Evolutionary conservation across 768 basidiomycete species (phyloP), one percentile per base, ranked within the genome.

Genomic region (Baorangia bicolor): DNA sequence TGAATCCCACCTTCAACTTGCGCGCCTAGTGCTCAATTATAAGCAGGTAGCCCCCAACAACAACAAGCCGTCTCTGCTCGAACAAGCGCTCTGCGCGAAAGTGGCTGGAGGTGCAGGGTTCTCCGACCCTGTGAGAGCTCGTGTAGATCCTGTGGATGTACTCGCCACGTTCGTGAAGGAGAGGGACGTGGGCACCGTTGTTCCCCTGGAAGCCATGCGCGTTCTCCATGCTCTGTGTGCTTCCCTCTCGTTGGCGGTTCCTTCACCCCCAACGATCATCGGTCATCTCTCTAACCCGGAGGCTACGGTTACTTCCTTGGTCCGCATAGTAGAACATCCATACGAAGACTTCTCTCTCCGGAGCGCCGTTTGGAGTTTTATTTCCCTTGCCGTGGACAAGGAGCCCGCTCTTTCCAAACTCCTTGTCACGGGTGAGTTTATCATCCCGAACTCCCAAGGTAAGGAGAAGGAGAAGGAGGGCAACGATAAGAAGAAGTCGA

Each of bases 351-450:
- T 86, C 20, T 66, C 78, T 9, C 78, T 92, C 31, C 85, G 89
- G 20, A 86, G 81, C 47, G 81, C 88, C 0, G 83, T 91, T 6
- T 98, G 95, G 94, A 82, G 81, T 58, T 88, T 96, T 59, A 85
- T 96, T 37, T 74, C 89, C 0, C 77, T 91, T 18, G 87, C 90
- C 2, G 84, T 95, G 14, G 86, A 91, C 62, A 88, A 87, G 57
- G 93, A 94, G 66, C 93, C 95, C 1, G 92, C 94, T 0, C 76
- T 96, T 5, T 86, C 89, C 2, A 79, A 84, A 51, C 75, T 97
- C 27, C 86, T 94, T 55, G 86, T 94, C 31, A 80, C 84, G 0
- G 93, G 92, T 4, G 80, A 83, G 39, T 87, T 91, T 60, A 80
- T 79, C 46, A 72, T 78, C 4, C 80, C 83, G 3, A 64, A 56